Base-by-base conservation (phyloP, 805 yeast genomes). In the Spathaspora girioi region DNA sequence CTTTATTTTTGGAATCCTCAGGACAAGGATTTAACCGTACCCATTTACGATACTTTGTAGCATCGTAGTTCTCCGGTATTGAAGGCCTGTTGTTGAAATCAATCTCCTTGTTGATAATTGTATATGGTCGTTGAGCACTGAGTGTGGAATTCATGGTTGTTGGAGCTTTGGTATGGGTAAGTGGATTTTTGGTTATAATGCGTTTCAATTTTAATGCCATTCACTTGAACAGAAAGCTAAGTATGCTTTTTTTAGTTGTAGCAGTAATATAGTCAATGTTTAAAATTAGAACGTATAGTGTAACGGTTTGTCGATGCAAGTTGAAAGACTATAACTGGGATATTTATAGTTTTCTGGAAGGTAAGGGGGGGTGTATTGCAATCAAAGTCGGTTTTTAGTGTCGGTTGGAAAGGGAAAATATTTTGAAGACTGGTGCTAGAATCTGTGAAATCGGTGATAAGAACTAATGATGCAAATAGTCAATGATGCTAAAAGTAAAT, bases 21-120 rank as follows among this genome's bases (percentile, higher is more conserved):
- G 38, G 40, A 7, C 52, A 51, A 0, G 38, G 12, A 27, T 52
- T 50, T n/a, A 60, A n/a, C 7, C 52, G 23, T 4, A 59, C 48
- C 67, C 67, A 64, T 14, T 54, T 50, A 26, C 68, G 51, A 46
- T 56, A 57, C 42, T 54, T 56, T 8, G 63, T 58, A 2, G 67
- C 66, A 50, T 63, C 65, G 44, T 56, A 64, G 9, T 55, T 50
- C 11, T 29, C 20, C 2, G 59, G 59, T 26, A 47, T 38, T 35
- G 40, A 35, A 20, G 49, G 47, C 6, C 26, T 15, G 35, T 4
- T 18, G 26, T 46, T 46, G 49, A 38, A 46, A 18, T 38, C 49
- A 29, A 46, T 14, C 9, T 18, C 40, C 17, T 46, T 46, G 6
- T 46, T 46, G 14, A 46, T 27, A 6, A 46, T 46, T 6, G 49